These are phyloP conservation scores for Aschersonia sp. DNA, from an alignment of 2,329 filamentous ascomycete species.

Conservation along the genomic window DNA sequence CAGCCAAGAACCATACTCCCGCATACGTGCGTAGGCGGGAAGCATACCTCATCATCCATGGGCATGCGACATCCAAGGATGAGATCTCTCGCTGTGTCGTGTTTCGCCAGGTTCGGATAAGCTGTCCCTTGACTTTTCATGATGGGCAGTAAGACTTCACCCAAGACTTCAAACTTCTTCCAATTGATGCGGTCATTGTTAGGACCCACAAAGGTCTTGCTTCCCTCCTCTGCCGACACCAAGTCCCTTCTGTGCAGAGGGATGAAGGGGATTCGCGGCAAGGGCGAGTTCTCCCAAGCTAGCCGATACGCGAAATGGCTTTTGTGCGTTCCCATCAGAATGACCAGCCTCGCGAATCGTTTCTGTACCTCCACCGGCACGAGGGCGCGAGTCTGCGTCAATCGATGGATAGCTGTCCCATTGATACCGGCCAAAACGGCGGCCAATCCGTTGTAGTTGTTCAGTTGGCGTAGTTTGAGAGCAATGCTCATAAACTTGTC, in stretches of 20 bases:
- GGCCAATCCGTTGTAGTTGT: conserved; percentile 96
- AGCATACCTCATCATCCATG: conserved; percentile 73
- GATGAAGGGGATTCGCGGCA: conserved; percentile 84
- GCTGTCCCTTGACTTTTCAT: conserved; percentile 82
- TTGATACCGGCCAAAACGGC: conserved; percentile 89
- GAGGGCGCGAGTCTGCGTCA: conserved; percentile 64
- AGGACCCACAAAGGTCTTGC: conserved; percentile 70
- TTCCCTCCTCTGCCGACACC: conserved; percentile 84
- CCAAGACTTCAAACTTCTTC: conserved; percentile 95
- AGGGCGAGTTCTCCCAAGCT: conserved; percentile 89
- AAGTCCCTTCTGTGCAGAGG: conserved; percentile 81
- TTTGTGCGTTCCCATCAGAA: conserved; percentile 86
- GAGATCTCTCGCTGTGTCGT: conserved; percentile 57
- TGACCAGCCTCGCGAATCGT: conserved; percentile 73
- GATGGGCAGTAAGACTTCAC: conserved; percentile 77
- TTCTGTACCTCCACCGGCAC: conserved; percentile 60
- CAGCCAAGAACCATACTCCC: neutral
- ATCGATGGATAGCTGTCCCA: conserved; percentile 69
- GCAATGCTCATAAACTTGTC: conserved; percentile 95
- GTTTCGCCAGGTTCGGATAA: conserved; percentile 57
- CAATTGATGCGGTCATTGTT: conserved; percentile 74
- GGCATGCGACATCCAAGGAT: conserved; percentile 71
- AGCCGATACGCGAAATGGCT: conserved; percentile 91
- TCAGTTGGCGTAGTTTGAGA: conserved; percentile 69
- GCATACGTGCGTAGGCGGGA: no score